Conservation (phyloP, 2,329 filamentous ascomycete genomes). For the Lanzia echinophila region DNA sequence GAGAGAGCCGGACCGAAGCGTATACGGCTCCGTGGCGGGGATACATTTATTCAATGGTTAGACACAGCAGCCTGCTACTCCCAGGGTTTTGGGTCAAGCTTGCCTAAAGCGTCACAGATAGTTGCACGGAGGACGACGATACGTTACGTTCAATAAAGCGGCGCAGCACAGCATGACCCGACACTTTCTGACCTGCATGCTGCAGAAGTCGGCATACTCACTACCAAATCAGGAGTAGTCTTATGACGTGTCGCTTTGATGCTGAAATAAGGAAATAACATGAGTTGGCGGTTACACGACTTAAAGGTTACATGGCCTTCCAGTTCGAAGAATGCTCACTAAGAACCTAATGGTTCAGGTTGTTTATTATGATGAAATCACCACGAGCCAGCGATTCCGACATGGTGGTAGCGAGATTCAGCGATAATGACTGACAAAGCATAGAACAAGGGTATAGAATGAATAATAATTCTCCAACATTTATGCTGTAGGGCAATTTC, state of each 20-base stretch:
- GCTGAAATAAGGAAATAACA: not conserved
- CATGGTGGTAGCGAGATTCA: constrained; percentile 9
- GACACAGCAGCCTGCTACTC: constrained; percentile 8
- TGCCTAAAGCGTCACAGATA: constrained; percentile 1
- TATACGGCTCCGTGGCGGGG: constrained; percentile 1
- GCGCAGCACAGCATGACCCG: constrained; percentile 11
- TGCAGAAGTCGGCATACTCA: constrained; percentile 1
- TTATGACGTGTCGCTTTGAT: constrained; percentile 8
- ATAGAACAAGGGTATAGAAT: not conserved
- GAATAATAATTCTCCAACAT: no score
- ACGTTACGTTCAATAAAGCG: not conserved
- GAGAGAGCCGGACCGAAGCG: constrained; percentile 3
- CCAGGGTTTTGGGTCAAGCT: constrained; percentile 11
- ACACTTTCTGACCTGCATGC: constrained; percentile 7
- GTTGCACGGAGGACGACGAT: constrained; percentile 1
- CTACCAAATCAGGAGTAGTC: constrained; percentile 1
- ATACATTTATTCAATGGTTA: not conserved
- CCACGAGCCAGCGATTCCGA: not conserved
- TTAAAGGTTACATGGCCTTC: not conserved
- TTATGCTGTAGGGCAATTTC: no score
- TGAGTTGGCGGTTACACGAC: constrained; percentile 9
- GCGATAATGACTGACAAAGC: not conserved
- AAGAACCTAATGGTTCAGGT: not conserved
- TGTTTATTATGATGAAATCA: not conserved
- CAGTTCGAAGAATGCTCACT: not conserved